phyloP scores from a whole-genome alignment of 768 basidiomycete genomes.

The Pleurotus citrinopileatus region DNA sequence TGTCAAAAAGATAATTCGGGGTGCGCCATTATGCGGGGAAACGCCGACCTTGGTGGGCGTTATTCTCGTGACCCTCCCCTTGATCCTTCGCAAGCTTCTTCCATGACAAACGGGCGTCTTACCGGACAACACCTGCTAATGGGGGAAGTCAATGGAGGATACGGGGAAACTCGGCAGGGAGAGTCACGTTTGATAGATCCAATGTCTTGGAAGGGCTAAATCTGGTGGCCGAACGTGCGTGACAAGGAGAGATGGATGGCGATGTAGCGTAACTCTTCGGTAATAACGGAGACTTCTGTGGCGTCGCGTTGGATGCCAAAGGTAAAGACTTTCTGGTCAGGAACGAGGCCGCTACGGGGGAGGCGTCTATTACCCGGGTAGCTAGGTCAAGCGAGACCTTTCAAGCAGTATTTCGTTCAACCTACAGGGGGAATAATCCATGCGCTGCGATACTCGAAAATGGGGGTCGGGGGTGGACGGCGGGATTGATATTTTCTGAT shows the following conservation, averaged over 20 bases:
- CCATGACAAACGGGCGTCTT: background rate
- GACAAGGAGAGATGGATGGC: background rate
- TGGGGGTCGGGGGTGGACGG: background rate
- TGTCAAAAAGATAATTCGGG: background rate
- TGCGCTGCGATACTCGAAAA: background rate
- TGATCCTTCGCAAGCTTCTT: slow-evolving; percentile 6
- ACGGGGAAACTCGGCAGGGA: background rate
- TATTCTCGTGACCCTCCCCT: slow-evolving; percentile 7
- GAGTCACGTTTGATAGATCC: background rate
- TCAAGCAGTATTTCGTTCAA: background rate
- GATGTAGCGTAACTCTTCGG: background rate
- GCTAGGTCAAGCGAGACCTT: background rate
- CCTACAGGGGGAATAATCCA: background rate
- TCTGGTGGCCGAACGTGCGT: background rate
- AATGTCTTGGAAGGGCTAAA: background rate
- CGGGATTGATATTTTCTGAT: slow-evolving; percentile 2
- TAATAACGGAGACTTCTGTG: background rate
- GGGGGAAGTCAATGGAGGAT: background rate
- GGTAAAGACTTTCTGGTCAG: background rate
- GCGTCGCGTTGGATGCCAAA: background rate
- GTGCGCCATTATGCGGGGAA: background rate
- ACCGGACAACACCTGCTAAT: background rate
- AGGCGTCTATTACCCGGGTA: background rate
- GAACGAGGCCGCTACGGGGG: background rate
- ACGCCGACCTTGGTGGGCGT: background rate